These are phyloP conservation scores for Colletotrichum aenigma DNA, from an alignment of 2,329 filamentous ascomycete species.

Conservation along the genomic window DNA sequence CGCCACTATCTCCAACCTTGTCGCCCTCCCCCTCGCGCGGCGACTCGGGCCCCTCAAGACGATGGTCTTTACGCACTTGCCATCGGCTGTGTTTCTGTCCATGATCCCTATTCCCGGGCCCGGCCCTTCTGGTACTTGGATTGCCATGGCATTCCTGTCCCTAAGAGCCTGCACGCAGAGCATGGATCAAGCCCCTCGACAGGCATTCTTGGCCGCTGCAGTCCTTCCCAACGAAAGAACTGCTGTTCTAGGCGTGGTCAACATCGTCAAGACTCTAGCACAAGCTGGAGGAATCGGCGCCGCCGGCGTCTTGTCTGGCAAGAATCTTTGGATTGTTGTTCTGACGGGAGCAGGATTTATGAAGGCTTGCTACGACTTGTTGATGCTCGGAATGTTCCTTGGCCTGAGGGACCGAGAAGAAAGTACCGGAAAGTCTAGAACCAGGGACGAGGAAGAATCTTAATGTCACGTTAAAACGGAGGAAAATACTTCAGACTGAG, in stretches of 20 bases:
- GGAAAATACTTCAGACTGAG: background rate
- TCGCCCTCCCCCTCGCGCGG: slow-evolving; percentile 58
- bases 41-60: slow-evolving; percentile 70
- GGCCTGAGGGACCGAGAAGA: slow-evolving; percentile 30
- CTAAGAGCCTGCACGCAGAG: slow-evolving; percentile 65
- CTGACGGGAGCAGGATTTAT: slow-evolving; percentile 67
- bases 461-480: background rate
- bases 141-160: slow-evolving; percentile 65
- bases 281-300: slow-evolving; percentile 67
- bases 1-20: slow-evolving; percentile 54
- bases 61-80: slow-evolving; percentile 78
- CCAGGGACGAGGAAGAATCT: slow-evolving; percentile 5
- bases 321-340: slow-evolving; percentile 62
- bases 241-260: slow-evolving; percentile 72
- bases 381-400: slow-evolving; percentile 55
- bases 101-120: slow-evolving; percentile 61
- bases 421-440: slow-evolving; percentile 16
- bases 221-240: slow-evolving; percentile 71
- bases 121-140: slow-evolving; percentile 40
- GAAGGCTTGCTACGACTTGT: slow-evolving; percentile 66
- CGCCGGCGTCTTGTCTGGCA: slow-evolving; percentile 66
- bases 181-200: slow-evolving; percentile 75
- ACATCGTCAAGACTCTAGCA: slow-evolving; percentile 69
- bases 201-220: slow-evolving; percentile 71
- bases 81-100: slow-evolving; percentile 68